A percentile compares a stretch with the other conserved stretches of the same genome.
Conservation (phyloP, 1,139 yeast species). For the Geotrichum siamense region DNA sequence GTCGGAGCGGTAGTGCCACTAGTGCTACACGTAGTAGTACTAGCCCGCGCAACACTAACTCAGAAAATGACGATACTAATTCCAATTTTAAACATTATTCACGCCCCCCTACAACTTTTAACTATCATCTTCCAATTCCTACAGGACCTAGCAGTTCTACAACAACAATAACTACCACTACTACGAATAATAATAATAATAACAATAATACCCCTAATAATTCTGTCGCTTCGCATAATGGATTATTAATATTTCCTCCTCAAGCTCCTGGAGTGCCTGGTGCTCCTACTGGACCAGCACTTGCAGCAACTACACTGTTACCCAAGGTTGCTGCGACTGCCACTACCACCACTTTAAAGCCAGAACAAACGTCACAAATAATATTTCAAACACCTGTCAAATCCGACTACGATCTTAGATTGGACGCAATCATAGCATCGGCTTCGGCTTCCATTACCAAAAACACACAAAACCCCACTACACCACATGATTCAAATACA, state of each 20-base stretch:
- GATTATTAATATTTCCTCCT: too few species aligned
- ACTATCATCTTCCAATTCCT: neutral
- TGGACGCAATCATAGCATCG: slow-evolving; percentile 3
- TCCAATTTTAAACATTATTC: neutral
- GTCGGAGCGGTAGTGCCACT: slow-evolving; percentile 4
- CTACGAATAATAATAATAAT: neutral
- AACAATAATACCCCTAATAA: neutral
- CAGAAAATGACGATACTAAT: slow-evolving; percentile 1
- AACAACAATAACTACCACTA: neutral
- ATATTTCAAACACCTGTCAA: neutral
- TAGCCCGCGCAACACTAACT: neutral
- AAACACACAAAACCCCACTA: neutral
- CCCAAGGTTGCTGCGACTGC: too few species aligned
- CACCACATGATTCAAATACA: neutral
- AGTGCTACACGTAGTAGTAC: neutral
- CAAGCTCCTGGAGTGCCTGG: neutral
- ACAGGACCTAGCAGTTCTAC: slow-evolving; percentile 1
- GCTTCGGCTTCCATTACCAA: neutral
- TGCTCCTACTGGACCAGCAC: neutral
- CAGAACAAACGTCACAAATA: neutral
- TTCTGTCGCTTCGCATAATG: neutral
- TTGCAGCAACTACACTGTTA: too few species aligned
- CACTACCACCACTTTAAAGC: neutral
- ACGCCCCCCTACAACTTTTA: neutral
- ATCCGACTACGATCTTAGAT: neutral